phyloP scores from a whole-genome alignment of 257 asterid genomes.

The Linaria vulgaris region DNA sequence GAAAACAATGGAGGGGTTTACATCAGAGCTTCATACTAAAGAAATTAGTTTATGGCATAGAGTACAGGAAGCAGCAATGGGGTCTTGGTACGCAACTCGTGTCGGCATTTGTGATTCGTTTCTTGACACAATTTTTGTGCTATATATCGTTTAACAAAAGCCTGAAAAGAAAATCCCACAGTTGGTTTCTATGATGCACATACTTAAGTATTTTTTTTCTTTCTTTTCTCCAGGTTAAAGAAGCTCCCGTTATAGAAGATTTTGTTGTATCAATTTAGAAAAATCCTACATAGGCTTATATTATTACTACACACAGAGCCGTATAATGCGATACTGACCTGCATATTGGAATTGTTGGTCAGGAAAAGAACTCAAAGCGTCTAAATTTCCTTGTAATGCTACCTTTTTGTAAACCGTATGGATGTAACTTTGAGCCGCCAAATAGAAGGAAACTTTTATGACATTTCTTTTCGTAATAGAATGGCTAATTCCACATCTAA shows the following conservation, averaged over 20 bases:
- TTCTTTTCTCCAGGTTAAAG: conserved; percentile 32
- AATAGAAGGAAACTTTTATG: too few species aligned
- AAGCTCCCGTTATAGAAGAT: conserved; percentile 33
- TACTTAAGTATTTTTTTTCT: conserved; percentile 19
- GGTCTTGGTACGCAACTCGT: conserved; percentile 36
- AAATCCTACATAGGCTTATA: too few species aligned
- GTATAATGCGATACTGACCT: too few species aligned
- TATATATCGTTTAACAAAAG: conserved; percentile 12
- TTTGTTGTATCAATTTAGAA: too few species aligned
- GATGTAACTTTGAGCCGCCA: too few species aligned
- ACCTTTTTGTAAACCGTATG: neutral
- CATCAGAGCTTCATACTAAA: conserved; percentile 38
- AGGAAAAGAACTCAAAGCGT: neutral
- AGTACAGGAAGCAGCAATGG: conserved; percentile 35
- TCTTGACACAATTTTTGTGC: conserved; percentile 1
- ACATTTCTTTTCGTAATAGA: too few species aligned
- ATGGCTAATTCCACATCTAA: too few species aligned
- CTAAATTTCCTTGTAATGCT: neutral
- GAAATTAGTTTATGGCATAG: conserved; percentile 43
- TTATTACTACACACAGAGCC: conserved; percentile 28
- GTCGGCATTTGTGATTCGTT: neutral
- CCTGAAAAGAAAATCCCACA: neutral
- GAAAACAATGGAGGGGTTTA: conserved; percentile 42
- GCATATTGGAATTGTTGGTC: conserved; percentile 22
- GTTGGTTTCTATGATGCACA: conserved; percentile 1